These are phyloP conservation scores for Epichloe elymi DNA, from an alignment of 2,329 filamentous ascomycete genomes.

Conservation along the genomic window DNA sequence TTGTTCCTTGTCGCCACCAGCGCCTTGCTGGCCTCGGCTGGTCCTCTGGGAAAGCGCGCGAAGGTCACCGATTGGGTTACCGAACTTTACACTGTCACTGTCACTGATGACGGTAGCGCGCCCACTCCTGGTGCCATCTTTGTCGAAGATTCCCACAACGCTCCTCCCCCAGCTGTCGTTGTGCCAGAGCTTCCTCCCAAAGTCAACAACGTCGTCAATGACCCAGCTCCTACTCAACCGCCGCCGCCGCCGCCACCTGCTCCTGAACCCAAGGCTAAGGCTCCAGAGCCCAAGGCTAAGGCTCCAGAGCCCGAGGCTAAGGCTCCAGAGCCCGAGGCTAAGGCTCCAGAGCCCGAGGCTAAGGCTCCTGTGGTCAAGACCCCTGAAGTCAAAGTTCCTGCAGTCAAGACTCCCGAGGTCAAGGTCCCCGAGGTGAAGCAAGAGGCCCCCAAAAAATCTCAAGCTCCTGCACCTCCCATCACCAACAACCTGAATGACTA, in stretches of 20 bases:
- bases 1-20: constrained; percentile 30
- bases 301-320: background rate
- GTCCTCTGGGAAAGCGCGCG: constrained; percentile 29
- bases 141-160: constrained; percentile 6
- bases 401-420: background rate
- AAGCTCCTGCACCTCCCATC: background rate
- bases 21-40: constrained; percentile 32
- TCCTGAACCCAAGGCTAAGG: background rate
- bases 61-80: constrained; percentile 28
- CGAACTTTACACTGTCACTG: constrained; percentile 31
- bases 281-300: too few species aligned
- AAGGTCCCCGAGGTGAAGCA: background rate
- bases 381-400: background rate
- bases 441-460: background rate
- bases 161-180: background rate
- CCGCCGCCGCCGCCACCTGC: constrained; percentile 2
- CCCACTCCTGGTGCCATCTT: background rate
- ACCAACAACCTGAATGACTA: constrained; percentile 14
- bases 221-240: background rate
- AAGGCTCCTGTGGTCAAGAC: background rate
- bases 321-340: background rate
- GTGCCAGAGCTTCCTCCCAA: background rate
- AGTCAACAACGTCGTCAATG: background rate
- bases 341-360: background rate
- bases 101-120: constrained; percentile 18